phyloP scores from a whole-genome alignment of 148 eudicot genomes.

The Vaccinium corymbosum region DNA sequence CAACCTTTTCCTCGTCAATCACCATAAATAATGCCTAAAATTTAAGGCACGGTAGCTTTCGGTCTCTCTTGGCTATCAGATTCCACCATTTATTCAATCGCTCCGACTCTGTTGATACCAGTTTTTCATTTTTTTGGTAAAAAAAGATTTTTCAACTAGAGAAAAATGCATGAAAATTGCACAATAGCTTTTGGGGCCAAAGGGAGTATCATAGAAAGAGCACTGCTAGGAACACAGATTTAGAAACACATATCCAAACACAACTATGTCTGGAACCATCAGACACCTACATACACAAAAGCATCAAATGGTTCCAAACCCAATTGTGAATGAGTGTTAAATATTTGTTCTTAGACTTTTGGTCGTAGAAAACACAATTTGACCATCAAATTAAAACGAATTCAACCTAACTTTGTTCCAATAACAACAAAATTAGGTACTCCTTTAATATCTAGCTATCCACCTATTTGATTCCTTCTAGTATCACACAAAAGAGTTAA shows the following conservation, averaged over 20 bases:
- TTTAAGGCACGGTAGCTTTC: background rate
- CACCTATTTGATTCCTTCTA: background rate
- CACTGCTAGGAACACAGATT: background rate
- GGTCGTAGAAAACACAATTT: background rate
- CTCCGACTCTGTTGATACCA: background rate
- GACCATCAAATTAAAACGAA: background rate
- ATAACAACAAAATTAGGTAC: background rate
- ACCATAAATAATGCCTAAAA: background rate
- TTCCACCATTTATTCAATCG: background rate
- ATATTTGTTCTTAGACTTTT: background rate
- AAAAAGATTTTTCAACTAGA: background rate
- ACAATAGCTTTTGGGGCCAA: too few relatives aligned
- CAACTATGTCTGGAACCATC: background rate
- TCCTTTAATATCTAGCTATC: background rate
- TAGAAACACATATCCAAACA: background rate
- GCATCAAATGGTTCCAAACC: background rate
- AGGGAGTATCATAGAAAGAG: background rate
- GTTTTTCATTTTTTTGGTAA: background rate
- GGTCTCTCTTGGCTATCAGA: background rate
- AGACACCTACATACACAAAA: background rate
- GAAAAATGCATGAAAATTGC: background rate
- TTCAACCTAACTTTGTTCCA: background rate
- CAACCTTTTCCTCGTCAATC: background rate
- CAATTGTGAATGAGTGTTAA: background rate
- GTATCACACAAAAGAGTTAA: background rate